Percentiles rank a stretch among this genome's conserved stretches.
phyloP scores from a whole-genome alignment of 1,139 yeast genomes.

The Scheffersomyces lignicola region DNA sequence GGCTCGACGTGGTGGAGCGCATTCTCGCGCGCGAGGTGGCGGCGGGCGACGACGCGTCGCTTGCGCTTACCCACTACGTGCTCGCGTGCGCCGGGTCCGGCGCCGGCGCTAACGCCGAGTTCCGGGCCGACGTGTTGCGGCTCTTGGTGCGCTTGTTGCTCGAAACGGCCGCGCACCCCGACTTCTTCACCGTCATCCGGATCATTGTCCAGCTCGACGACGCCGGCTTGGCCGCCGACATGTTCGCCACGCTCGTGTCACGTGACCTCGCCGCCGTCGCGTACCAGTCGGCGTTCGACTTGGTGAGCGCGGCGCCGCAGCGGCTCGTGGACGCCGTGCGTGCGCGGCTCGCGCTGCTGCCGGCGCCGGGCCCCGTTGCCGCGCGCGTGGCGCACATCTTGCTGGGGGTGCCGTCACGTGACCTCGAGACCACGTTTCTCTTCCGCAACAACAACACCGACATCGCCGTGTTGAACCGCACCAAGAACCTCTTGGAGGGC shows the following conservation, averaged over 20 bases:
- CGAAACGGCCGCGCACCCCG: constrained; percentile 65
- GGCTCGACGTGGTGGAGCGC: constrained; percentile 75
- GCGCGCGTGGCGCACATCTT: constrained; percentile 65
- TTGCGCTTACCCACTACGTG: constrained; percentile 69
- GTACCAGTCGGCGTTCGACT: constrained; percentile 93
- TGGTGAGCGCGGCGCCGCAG: constrained; percentile 92
- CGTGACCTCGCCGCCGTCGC: constrained; percentile 56
- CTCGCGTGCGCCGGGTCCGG: constrained; percentile 70
- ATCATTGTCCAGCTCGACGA: constrained; percentile 89
- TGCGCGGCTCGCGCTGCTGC: constrained; percentile 38
- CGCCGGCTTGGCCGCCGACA: constrained; percentile 60
- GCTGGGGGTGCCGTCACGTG: constrained; percentile 94
- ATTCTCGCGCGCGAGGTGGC: constrained; percentile 53
- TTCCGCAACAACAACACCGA: constrained; percentile 88
- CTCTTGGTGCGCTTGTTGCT: constrained; percentile 63
- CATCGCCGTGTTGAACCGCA: constrained; percentile 73
- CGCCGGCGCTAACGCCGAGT: constrained; percentile 59
- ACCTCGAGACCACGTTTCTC: constrained; percentile 84
- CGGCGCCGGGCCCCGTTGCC: constrained; percentile 25
- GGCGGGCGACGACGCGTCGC: constrained; percentile 44
- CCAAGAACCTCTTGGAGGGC: constrained; percentile 83
- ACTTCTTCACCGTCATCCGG: constrained; percentile 75
- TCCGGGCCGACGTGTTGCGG: constrained; percentile 64
- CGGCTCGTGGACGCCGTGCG: constrained; percentile 71
- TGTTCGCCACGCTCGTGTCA: constrained; percentile 61